phyloP scores from a whole-genome alignment of 1,284 basidiomycete species.

The Xerocomus nothofagi region DNA sequence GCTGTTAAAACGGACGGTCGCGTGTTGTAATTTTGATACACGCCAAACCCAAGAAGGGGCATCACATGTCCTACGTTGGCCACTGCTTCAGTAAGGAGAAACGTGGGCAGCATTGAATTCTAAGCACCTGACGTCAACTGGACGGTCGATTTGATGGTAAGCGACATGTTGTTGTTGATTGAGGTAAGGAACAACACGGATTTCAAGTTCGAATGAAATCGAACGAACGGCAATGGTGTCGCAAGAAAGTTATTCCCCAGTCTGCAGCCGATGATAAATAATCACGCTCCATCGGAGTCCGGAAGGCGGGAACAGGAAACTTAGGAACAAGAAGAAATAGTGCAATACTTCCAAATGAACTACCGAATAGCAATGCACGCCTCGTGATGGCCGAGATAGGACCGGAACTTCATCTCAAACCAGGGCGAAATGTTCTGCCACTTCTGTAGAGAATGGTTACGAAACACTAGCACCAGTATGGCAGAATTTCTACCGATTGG shows the following conservation, averaged over 20 bases:
- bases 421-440: background rate
- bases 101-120: constrained; percentile 5
- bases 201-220: constrained; percentile 1
- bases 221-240: constrained; percentile 4
- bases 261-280: background rate
- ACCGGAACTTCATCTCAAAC: constrained; percentile 1
- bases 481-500: constrained; percentile 11
- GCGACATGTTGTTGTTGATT: constrained; percentile 22
- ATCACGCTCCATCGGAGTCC: constrained; percentile 1
- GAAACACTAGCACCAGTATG: constrained; percentile 11
- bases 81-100: constrained; percentile 3
- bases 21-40: constrained; percentile 70
- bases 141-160: constrained; percentile 35
- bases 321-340: background rate
- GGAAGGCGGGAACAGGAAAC: constrained; percentile 1
- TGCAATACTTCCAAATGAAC: background rate
- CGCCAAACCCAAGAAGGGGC: constrained; percentile 81
- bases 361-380: background rate
- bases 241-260: background rate
- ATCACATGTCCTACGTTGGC: constrained; percentile 50
- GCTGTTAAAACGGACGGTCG: constrained; percentile 65
- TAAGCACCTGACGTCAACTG: constrained; percentile 41
- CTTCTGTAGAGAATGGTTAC: constrained; percentile 10
- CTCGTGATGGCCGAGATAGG: background rate
- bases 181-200: too few relatives aligned